phyloP scores from a whole-genome alignment of 495 filamentous ascomycete species.

The Aspergillus kassunensis region DNA sequence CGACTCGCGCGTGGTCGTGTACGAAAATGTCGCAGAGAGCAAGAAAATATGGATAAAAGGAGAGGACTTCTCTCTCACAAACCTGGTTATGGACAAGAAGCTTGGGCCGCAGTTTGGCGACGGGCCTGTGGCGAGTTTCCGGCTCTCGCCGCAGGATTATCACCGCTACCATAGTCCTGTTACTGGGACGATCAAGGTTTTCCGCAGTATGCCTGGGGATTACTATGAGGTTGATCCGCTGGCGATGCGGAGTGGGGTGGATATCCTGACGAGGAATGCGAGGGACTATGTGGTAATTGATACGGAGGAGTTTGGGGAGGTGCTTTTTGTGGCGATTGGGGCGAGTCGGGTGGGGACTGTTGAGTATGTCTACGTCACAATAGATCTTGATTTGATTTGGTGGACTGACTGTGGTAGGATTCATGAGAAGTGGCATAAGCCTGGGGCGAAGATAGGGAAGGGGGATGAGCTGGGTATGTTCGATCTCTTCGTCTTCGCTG shows the following conservation, averaged over 20 bases:
- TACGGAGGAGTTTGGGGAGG: conserved; percentile 26
- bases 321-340: conserved; percentile 31
- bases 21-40: conserved; percentile 29
- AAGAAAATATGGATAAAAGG: conserved; percentile 47
- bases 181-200: conserved; percentile 26
- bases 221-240: conserved; percentile 41
- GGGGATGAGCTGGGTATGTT: conserved; percentile 34
- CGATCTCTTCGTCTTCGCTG: too few relatives aligned
- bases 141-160: conserved; percentile 43
- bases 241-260: conserved; percentile 16
- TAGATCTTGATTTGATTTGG: background rate
- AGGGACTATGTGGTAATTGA: conserved; percentile 25
- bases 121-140: conserved; percentile 39
- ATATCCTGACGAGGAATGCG: conserved; percentile 25
- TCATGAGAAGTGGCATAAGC: conserved; percentile 21
- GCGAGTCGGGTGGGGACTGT: conserved; percentile 29
- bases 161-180: conserved; percentile 48
- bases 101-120: conserved; percentile 32
- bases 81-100: conserved; percentile 30
- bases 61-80: conserved; percentile 35
- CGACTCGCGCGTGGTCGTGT: conserved; percentile 39
- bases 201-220: conserved; percentile 28
- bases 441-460: conserved; percentile 45
- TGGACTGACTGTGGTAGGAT: conserved; percentile 15
- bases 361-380: conserved; percentile 13